Conservation (phyloP, 371 early-diverging fungal species). For the Mortierella sp. region DNA sequence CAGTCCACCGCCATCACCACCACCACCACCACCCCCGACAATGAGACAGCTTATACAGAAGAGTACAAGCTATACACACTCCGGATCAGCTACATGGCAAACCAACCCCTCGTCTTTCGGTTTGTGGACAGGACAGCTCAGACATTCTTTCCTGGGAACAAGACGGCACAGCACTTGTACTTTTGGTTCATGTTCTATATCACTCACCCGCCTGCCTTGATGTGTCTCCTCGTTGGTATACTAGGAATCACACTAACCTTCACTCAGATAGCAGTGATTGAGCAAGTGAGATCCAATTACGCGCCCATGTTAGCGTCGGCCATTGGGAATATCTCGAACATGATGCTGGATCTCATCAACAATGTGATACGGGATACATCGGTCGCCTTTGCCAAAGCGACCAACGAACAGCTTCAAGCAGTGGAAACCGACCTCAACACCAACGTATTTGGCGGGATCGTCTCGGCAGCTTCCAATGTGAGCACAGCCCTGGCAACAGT, state of each 20-base stretch:
- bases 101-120: constrained; percentile 23
- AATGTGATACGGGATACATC: constrained; percentile 13
- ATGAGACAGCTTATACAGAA: not conserved
- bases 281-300: constrained; percentile 14
- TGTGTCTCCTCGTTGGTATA: constrained; percentile 28
- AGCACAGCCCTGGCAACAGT: constrained; percentile 6
- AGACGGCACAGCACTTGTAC: constrained; percentile 2
- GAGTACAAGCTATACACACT: not conserved
- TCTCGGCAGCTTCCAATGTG: constrained; percentile 11
- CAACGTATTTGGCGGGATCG: constrained; percentile 21
- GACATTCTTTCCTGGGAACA: constrained; percentile 6
- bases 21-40: not conserved
- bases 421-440: constrained; percentile 31
- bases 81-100: constrained; percentile 13
- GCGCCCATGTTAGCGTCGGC: not conserved
- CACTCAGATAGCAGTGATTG: constrained; percentile 19
- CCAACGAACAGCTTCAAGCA: constrained; percentile 8
- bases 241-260: constrained; percentile 16
- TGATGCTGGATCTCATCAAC: constrained; percentile 1
- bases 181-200: constrained; percentile 33
- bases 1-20: not conserved
- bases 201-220: constrained; percentile 18
- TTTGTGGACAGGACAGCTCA: constrained; percentile 13
- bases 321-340: constrained; percentile 6
- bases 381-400: constrained; percentile 10